Evolutionary conservation across 805 yeast genomes (phyloP), one percentile per base, ranked within the genome.

Genomic region (Yamadazyma tumulicola): DNA sequence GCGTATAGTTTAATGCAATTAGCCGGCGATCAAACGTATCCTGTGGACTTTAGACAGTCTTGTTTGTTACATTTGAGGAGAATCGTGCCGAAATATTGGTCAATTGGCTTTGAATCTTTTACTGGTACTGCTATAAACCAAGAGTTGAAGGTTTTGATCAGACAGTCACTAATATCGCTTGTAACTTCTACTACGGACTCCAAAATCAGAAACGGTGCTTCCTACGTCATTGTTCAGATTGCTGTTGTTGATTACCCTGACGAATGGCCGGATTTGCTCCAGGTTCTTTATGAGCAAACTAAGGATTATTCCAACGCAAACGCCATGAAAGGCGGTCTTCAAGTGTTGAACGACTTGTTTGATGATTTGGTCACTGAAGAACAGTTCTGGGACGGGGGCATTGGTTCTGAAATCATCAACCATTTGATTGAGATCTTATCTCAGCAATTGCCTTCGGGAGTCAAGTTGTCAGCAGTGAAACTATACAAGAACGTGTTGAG

Each of bases 161-260:
- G 95, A 38, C 44, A 59, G 1, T 54, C 57, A 0, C 63, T 88
- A 22, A 40, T 89, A 26, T 42, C 52, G 3, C 54, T 85, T 19
- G 64, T 76, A 13, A 56, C 67, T 3, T 29, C 59, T 6, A 45
- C 62, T 1, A 59, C 67, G 1, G 72, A 74, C 41, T 64, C 82
- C 7, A 85, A 81, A 47, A 63, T 89, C 11, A 68, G 86, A 39
- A 72, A 70, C 19, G 72, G 84, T 32, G 75, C 84, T 2, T 78
- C 89, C 1, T 81, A 85, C 44, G 81, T 85, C 11, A 74, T 88
- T 12, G 84, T 84, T 4, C 94, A 85, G 49, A 85, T 91, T 11
- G 87, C 95, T 0, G 82, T 84, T 3, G 84, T 80, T 1, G 98
- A 91, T 51, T 91, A 76, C 51, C 98, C 98, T 0, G 97, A 93